Percentiles rank a stretch among this genome's conserved stretches.
These are phyloP conservation scores for Sclerotinia glacialis DNA, from an alignment of 2,329 filamentous ascomycete species.

Conservation along the genomic window DNA sequence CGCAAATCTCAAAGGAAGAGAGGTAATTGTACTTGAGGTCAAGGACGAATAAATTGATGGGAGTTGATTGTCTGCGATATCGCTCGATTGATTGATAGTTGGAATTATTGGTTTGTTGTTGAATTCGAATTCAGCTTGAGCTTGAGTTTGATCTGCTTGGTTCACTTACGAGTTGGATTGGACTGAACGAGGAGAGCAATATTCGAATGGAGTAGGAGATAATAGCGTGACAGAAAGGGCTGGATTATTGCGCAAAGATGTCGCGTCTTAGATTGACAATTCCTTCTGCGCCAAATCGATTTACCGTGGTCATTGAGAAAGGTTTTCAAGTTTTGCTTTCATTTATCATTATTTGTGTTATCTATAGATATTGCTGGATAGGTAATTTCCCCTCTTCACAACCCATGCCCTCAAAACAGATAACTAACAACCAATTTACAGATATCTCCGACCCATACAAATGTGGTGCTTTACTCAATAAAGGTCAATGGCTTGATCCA, in stretches of 20 bases:
- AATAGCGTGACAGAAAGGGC: not conserved
- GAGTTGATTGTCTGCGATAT: not conserved
- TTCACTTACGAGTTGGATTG: not conserved
- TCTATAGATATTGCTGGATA: conserved; percentile 38
- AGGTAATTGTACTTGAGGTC: not conserved
- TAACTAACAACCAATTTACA: conserved; percentile 20
- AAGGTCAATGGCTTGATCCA: conserved; percentile 50
- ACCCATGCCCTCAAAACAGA: not conserved
- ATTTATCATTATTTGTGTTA: conserved; percentile 29
- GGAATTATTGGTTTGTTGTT: not conserved
- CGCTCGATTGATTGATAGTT: not conserved
- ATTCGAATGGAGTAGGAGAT: not conserved
- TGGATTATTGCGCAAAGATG: conserved; percentile 13
- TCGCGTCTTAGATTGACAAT: conserved; percentile 18
- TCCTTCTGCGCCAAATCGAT: conserved; percentile 15
- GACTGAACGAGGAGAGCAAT: not conserved
- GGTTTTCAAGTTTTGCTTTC: conserved; percentile 29
- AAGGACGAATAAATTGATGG: not conserved
- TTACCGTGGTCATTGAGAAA: conserved; percentile 23
- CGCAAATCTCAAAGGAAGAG: not conserved
- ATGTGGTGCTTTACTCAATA: conserved; percentile 50
- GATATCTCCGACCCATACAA: conserved; percentile 49
- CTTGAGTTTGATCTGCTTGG: not conserved
- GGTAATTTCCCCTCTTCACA: conserved; percentile 23
- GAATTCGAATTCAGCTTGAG: not conserved